Conservation (phyloP, 2,329 filamentous ascomycete genomes). For the Monilinia laxa region DNA sequence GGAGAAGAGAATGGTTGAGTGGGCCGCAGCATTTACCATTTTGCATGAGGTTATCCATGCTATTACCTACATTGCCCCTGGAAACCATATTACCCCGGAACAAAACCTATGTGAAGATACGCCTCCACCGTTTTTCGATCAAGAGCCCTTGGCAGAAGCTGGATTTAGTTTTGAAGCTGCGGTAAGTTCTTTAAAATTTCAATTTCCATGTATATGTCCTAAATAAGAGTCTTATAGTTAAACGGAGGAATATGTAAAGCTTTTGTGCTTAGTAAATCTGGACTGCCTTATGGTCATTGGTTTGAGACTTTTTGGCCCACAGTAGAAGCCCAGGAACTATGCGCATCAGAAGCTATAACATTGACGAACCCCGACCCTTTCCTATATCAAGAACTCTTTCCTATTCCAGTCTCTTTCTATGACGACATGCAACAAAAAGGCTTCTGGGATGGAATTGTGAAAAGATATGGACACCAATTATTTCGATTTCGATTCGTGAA, state of each 20-base stretch:
- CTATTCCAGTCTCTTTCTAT: conserved; percentile 28
- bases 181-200: conserved; percentile 17
- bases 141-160: conserved; percentile 27
- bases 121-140: conserved; percentile 27
- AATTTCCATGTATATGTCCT: not conserved
- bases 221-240: not conserved
- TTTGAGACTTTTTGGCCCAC: conserved; percentile 24
- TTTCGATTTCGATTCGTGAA: conserved; percentile 24
- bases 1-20: conserved; percentile 14
- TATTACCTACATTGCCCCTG: conserved; percentile 7
- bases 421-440: conserved; percentile 31
- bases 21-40: conserved; percentile 26
- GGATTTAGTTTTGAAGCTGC: conserved; percentile 29
- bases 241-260: conserved; percentile 1
- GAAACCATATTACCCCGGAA: too few relatives aligned
- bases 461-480: conserved; percentile 25
- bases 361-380: conserved; percentile 23
- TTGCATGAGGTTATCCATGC: conserved; percentile 29
- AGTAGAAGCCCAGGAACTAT: not conserved
- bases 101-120: conserved; percentile 2
- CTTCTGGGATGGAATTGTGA: conserved; percentile 29
- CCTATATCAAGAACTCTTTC: conserved; percentile 22
- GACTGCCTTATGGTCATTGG: conserved; percentile 28
- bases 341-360: not conserved
- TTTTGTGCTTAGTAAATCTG: not conserved